Conservation (phyloP, 169 alveolate genomes). For the Cryptosporidium sp. region DNA sequence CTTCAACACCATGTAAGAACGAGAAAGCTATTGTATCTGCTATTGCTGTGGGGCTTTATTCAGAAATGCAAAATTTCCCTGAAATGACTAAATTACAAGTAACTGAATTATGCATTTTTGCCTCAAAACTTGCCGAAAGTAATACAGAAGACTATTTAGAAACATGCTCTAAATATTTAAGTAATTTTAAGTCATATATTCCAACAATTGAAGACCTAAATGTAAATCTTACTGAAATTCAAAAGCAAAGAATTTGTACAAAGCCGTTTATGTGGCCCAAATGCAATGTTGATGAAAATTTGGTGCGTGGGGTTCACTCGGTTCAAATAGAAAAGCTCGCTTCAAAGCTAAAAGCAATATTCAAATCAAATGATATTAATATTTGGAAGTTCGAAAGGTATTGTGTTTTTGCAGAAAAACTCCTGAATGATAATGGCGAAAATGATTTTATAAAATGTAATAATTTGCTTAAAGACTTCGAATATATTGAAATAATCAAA, state of each 20-base stretch:
- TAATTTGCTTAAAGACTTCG: background rate
- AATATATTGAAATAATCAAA: slow-evolving; percentile 35
- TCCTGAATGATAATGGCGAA: background rate
- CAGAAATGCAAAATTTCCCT: slow-evolving; percentile 60
- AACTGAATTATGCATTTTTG: slow-evolving; percentile 36
- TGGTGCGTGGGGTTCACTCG: slow-evolving; percentile 14
- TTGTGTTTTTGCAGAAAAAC: slow-evolving; percentile 40
- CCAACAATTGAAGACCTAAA: slow-evolving; percentile 8
- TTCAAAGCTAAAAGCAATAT: slow-evolving; percentile 6
- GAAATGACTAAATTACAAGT: slow-evolving; percentile 6
- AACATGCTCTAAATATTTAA: slow-evolving; percentile 12
- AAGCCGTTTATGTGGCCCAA: slow-evolving; percentile 59
- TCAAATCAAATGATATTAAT: background rate
- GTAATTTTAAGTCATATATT: slow-evolving; percentile 18
- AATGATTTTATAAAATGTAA: slow-evolving; percentile 22
- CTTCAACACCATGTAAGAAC: slow-evolving; percentile 35
- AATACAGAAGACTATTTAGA: slow-evolving; percentile 33
- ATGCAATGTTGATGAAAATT: slow-evolving; percentile 9
- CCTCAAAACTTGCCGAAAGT: slow-evolving; percentile 9
- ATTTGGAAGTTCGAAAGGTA: slow-evolving; percentile 54
- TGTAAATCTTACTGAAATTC: slow-evolving; percentile 1
- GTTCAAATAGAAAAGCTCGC: slow-evolving; percentile 57
- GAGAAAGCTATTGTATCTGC: slow-evolving; percentile 34
- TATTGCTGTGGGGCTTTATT: slow-evolving; percentile 39
- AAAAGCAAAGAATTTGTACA: slow-evolving; percentile 68